Evolutionary conservation across 345 rosid genomes (phyloP).

Genomic region (Iberis pinnata): DNA sequence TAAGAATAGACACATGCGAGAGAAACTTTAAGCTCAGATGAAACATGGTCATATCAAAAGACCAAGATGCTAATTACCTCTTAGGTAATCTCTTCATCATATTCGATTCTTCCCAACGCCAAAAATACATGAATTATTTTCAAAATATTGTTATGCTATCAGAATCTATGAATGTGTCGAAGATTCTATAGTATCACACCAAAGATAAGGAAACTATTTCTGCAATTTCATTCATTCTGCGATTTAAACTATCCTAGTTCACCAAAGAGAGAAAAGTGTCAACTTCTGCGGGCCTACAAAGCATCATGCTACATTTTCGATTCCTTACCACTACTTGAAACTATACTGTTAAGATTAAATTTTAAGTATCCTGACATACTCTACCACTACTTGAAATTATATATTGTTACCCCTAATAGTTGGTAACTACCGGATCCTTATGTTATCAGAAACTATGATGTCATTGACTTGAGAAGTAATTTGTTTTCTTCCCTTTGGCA

Average conservation of each 20-base stretch:
- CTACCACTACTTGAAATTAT: constrained; percentile 50
- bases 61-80: constrained; percentile 46
- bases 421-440: constrained; percentile 43
- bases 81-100: constrained; percentile 61
- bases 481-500: constrained; percentile 34
- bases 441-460: constrained; percentile 51
- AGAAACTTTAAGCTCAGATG: not conserved
- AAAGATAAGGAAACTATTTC: constrained; percentile 46
- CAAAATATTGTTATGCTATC: not conserved
- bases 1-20: constrained; percentile 5
- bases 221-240: constrained; percentile 68
- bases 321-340: too few relatives aligned
- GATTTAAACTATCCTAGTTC: constrained; percentile 48
- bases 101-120: constrained; percentile 86
- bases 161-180: too few relatives aligned
- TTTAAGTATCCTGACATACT: too few relatives aligned
- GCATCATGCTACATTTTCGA: constrained; percentile 28
- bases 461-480: constrained; percentile 40
- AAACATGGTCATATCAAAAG: constrained; percentile 5
- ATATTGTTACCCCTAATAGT: constrained; percentile 37
- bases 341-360: too few relatives aligned
- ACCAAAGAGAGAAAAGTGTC: constrained; percentile 34
- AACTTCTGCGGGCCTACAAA: constrained; percentile 47
- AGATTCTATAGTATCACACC: constrained; percentile 19
- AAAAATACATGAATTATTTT: constrained; percentile 46